Base-by-base conservation (phyloP, 192 early-diverging fungal species). In the Gamsiella multidivaricata region DNA sequence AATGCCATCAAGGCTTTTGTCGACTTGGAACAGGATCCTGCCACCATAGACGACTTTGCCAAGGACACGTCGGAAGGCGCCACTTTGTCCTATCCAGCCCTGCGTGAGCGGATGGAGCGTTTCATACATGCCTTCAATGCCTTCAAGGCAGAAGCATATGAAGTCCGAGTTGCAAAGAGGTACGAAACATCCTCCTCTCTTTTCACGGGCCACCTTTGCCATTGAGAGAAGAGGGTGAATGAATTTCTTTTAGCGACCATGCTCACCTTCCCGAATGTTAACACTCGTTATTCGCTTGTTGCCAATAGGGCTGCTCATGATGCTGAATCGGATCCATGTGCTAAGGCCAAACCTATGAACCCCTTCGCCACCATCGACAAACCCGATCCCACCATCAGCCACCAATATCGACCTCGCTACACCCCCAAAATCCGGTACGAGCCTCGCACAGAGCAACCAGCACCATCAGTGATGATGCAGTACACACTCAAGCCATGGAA, bases 1-100 rank as follows among this genome's bases (percentile, higher is more conserved):
- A 41, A 39, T 34, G 61, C 61, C 14, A 2, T 63, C 61, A 63
- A 52, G 36, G 61, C 52, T 34, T 63, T 63, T 18, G 61, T 63
- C 34, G 17, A 18, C 59, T 43, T 58, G 56, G 43, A 58, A 39
- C 56, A 58, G 39, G 56, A 58, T 39, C 34, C 22, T 37, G 56
- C 41, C 10, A 46, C 45, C 45, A 25, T 29, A 33, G 28, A 9
- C 28, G 29, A 54, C 28, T 25, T 29, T 29, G 12, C 11, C 7
- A 32, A 3, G 28, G 52, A 54, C 32, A n/a, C n/a, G n/a, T n/a
- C n/a, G n/a, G n/a, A n/a, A n/a, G n/a, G n/a, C n/a, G 26, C 52
- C 28, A 54, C 52, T 5, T 29, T n/a, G 32, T 32, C 52, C 22
- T 54, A 54, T 29, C 28, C 28, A 25, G 52, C 26, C 14, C 52